Evolutionary conservation across 768 basidiomycete genomes (phyloP).

Genomic region (Suillus sp.): DNA sequence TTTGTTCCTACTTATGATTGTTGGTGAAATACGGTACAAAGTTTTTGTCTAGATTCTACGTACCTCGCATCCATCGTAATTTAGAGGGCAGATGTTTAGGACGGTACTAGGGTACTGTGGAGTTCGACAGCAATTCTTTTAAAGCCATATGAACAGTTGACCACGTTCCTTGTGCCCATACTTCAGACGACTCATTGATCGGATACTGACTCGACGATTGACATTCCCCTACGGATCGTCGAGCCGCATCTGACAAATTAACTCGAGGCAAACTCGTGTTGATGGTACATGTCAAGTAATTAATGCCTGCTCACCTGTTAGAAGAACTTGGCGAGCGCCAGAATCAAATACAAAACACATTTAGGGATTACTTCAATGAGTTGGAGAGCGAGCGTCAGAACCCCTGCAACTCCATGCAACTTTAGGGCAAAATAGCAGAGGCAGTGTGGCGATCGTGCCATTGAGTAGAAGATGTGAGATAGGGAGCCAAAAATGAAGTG

Average conservation of each 20-base stretch:
- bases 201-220: background rate
- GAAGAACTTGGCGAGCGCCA: background rate
- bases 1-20: slow-evolving; percentile 20
- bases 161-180: background rate
- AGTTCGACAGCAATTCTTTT: background rate
- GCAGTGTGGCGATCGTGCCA: background rate
- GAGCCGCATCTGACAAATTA: background rate
- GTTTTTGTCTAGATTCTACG: background rate
- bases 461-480: background rate
- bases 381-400: background rate
- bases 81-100: background rate
- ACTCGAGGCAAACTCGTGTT: slow-evolving; percentile 2
- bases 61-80: background rate
- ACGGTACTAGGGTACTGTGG: background rate
- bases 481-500: too few species aligned
- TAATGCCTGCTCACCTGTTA: background rate
- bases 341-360: background rate
- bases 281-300: background rate
- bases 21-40: background rate
- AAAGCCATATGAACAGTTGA: background rate
- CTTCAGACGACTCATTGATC: too few species aligned
- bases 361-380: background rate
- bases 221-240: background rate
- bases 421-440: background rate
- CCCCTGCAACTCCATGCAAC: background rate